Conservation (phyloP, 345 rosid genomes). For the Raphanus sativus region DNA sequence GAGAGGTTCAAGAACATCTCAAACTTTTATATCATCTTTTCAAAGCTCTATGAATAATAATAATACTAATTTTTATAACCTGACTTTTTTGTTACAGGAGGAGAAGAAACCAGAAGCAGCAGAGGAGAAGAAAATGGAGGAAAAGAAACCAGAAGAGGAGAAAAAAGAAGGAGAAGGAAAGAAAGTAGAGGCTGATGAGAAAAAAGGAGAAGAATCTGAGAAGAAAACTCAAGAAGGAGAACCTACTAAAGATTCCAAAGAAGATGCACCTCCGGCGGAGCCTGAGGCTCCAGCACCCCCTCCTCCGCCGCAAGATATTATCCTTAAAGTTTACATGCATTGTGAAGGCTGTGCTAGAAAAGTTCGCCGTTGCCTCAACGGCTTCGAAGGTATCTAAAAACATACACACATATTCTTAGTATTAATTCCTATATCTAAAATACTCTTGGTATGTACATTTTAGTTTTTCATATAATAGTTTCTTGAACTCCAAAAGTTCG, state of each 20-base stretch:
- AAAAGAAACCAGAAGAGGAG: background rate
- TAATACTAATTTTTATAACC: background rate
- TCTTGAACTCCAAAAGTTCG: background rate
- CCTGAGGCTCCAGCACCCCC: constrained; percentile 48
- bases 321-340: constrained; percentile 91
- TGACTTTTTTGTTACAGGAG: constrained; percentile 24
- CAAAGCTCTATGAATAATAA: background rate
- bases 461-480: background rate
- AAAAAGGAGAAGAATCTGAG: constrained; percentile 39
- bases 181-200: constrained; percentile 42
- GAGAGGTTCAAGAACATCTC: background rate
- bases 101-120: constrained; percentile 58
- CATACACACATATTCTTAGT: background rate
- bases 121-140: constrained; percentile 42
- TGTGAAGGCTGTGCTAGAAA: constrained; percentile 98
- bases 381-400: constrained; percentile 61
- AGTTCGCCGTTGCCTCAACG: constrained; percentile 75
- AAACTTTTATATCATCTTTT: background rate
- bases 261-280: constrained; percentile 22
- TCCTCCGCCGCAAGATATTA: constrained; percentile 68
- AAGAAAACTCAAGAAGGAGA: constrained; percentile 48
- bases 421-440: background rate
- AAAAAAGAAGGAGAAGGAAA: constrained; percentile 30
- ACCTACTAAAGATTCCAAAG: constrained; percentile 40
- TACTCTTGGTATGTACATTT: background rate